phyloP scores from a whole-genome alignment of 139 green algal species.

The Closterium sp. region DNA sequence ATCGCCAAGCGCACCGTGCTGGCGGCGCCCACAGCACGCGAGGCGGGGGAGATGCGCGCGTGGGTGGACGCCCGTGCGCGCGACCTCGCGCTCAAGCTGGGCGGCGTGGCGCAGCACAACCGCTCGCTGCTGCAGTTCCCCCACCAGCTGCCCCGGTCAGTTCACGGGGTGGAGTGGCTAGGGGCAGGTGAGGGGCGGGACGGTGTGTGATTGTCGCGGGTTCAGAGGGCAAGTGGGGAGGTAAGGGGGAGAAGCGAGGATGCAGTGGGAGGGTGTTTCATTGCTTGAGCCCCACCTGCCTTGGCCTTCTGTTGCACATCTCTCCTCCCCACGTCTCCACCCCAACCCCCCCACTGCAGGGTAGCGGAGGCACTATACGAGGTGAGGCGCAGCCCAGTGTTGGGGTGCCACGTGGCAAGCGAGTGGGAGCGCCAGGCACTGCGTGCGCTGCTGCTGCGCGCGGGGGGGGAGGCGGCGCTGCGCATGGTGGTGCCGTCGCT shows the following conservation, averaged over 20 bases:
- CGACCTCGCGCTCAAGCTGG: conserved; percentile 26
- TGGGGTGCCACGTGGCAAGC: conserved; percentile 42
- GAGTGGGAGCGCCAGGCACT: conserved; percentile 57
- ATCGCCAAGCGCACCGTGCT: conserved; percentile 55
- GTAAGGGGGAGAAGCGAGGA: background rate
- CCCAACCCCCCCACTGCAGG: background rate
- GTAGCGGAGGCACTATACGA: conserved; percentile 60
- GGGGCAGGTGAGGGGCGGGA: background rate
- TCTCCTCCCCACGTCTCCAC: background rate
- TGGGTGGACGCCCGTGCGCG: conserved; percentile 27
- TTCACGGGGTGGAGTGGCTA: background rate
- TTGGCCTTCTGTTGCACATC: background rate
- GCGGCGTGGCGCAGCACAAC: background rate
- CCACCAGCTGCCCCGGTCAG: conserved; percentile 3
- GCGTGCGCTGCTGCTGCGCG: conserved; percentile 51
- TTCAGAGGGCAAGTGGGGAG: background rate
- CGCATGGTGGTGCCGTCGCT: conserved; percentile 35
- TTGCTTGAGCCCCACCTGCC: background rate
- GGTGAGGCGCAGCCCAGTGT: conserved; percentile 55
- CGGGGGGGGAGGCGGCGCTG: conserved; percentile 5
- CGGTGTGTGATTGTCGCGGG: background rate
- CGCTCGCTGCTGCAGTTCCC: conserved; percentile 7
- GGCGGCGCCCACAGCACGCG: conserved; percentile 20
- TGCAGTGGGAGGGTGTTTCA: background rate
- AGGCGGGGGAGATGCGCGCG: conserved; percentile 13